phyloP scores from a whole-genome alignment of 2,329 filamentous ascomycete species.

The Apiospora saccharicola region DNA sequence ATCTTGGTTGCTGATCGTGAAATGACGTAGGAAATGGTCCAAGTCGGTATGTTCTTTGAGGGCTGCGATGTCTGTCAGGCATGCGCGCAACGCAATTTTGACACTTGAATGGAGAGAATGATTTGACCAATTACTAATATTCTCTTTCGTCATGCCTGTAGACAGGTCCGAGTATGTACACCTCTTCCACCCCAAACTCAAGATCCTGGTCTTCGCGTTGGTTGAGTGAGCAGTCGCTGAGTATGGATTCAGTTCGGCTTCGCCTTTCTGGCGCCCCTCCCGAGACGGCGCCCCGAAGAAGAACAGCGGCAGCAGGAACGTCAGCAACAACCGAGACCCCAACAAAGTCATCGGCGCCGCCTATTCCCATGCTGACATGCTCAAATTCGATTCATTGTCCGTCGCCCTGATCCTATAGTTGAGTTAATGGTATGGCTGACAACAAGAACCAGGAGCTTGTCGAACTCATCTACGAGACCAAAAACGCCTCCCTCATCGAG shows the following conservation, averaged over 20 bases:
- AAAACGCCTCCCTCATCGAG: conserved; percentile 76
- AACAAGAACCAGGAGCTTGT: conserved; percentile 59
- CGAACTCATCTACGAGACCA: conserved; percentile 69
- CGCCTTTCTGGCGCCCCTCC: conserved; percentile 84
- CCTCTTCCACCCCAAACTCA: conserved; percentile 27
- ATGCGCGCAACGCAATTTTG: not conserved
- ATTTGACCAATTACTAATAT: conserved; percentile 30
- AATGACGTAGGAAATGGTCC: conserved; percentile 90
- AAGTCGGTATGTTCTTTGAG: conserved; percentile 79
- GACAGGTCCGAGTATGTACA: conserved; percentile 69
- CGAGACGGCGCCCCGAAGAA: conserved; percentile 61
- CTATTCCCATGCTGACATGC: conserved; percentile 94
- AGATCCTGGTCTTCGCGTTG: not conserved
- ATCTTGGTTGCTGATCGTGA: conserved; percentile 42
- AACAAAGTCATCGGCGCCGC: conserved; percentile 88
- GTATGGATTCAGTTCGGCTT: conserved; percentile 69
- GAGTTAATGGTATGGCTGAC: not conserved
- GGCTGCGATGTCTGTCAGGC: not conserved
- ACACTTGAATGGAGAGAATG: not conserved
- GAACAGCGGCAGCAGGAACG: conserved; percentile 62
- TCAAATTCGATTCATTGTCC: conserved; percentile 85
- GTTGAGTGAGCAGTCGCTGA: conserved; percentile 28
- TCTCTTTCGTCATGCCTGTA: conserved; percentile 39
- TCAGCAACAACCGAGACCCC: conserved; percentile 62
- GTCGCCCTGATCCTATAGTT: conserved; percentile 38